Base-by-base conservation (phyloP, 2,329 filamentous ascomycete species). In the Mycogone perniciosa region DNA sequence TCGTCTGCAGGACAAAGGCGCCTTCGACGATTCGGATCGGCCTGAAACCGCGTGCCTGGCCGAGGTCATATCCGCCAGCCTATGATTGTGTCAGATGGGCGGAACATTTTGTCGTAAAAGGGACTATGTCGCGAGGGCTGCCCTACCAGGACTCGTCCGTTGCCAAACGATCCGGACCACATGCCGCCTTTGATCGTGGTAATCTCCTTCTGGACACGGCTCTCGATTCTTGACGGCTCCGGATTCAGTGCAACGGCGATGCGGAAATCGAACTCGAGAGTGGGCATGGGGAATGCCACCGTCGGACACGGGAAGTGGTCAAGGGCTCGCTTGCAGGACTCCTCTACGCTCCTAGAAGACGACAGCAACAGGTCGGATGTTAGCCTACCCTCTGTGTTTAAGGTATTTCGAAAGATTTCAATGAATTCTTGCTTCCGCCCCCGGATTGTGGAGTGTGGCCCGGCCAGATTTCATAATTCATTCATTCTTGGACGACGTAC, bases 111-210 rank as follows among this genome's bases (percentile, higher is more conserved):
- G 7, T 44, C n/a, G 13, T 44, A 44, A 29, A 30, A n/a, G 3
- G 26, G 9, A 33, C 44, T 35, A 38, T 38, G 13, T 7, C 43
- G 11, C 31, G 35, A 30, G 27, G 10, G 41, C 44, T 31, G 43
- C 47, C 52, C 57, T 68, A 76, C 59, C 68, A 75, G 62, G 54
- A 76, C 70, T 33, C 68, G 70, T 30, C 75, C 75, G 46, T 72
- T 70, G 44, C 74, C 75, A 65, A 76, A 77, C 1, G 67, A 71
- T 6, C 73, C 75, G 6, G 70, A 72, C 73, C 74, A 78, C 8
- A 63, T 65, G 2, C 75, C 75, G 7, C 69, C 70, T 6, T 68
- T 67, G 46, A 77, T 73, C 9, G 73, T 73, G 30, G 75, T 74
- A 61, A 76, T 76, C 56, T 77, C 76, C 52, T 75, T 70, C 50